Evolutionary conservation across 257 asterid species (phyloP), one percentile per base, ranked within the genome.

Genomic region (Gynochthodes officinalis): DNA sequence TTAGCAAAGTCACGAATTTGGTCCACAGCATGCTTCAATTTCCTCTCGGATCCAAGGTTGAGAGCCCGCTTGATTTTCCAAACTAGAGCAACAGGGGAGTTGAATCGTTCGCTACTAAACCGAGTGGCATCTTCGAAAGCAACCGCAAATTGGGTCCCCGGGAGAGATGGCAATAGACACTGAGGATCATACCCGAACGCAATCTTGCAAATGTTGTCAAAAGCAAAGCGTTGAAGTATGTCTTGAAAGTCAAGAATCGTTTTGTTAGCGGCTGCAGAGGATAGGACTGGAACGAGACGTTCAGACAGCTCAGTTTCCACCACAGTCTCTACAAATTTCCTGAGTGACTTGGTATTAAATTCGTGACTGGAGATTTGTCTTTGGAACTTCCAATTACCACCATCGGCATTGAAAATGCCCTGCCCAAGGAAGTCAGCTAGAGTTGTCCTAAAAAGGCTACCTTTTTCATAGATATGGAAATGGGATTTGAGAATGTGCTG

Each of bases 151-250:
- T 80, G 37, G 40, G 81, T 73, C 59, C 65, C 71, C 21, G 94
- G 90, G 21, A 84, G 71, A 10, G 85, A 74, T 0, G 89, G 89
- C 25, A 73, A 42, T 23, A 90, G 25, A 61, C 81, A 88, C 0
- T 57, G 84, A 1, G 96, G 96, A 33, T 90, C 96, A 35, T 84
- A 81, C 0, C 94, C 89, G 37, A 89, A 88, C 0, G 94, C 90
- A 3, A 90, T 74, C 54, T 68, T 75, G 71, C 97, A 90, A 0
- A 90, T 69, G 62, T 90, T 90, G 33, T 90, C 97, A 30, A 90
- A 90, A 2, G 96, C 89, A n/a, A 90, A 90, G 0, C 96, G 67
- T 65, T 90, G 92, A 2, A 90, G 77, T 16, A 88, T 49, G 42
- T 90, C 95, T 60, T 88, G 95, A 18, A 90, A 50, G 76, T 90